Percentiles rank a stretch among this genome's conserved stretches.
Evolutionary conservation across 2,329 filamentous ascomycete species (phyloP).

Genomic region (Penicillium concentricum): DNA sequence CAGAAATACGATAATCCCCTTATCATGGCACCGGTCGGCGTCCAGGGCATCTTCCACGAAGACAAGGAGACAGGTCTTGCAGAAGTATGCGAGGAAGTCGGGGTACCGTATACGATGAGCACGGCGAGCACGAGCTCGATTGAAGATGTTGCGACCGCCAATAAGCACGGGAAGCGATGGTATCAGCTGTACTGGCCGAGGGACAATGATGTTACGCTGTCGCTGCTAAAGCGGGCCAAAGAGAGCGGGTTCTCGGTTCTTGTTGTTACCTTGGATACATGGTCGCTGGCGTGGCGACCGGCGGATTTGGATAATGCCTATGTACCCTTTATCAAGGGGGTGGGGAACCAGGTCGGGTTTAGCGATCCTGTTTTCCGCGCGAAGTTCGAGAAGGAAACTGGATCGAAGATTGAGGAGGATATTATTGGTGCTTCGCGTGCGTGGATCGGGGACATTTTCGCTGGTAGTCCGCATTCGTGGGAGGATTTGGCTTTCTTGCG

Average conservation of each 20-base stretch:
- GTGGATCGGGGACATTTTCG: conserved; percentile 56
- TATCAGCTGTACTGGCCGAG: conserved; percentile 75
- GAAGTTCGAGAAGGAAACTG: conserved; percentile 54
- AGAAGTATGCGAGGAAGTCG: conserved; percentile 58
- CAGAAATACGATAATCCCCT: conserved; percentile 52
- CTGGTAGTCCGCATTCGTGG: conserved; percentile 58
- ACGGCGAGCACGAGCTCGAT: conserved; percentile 65
- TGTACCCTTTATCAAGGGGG: conserved; percentile 56
- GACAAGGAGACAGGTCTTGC: conserved; percentile 66
- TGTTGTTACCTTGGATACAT: conserved; percentile 72
- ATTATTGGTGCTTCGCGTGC: conserved; percentile 50
- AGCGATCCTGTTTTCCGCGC: conserved; percentile 64
- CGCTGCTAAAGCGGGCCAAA: conserved; percentile 62
- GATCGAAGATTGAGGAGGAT: conserved; percentile 49
- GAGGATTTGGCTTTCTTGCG: conserved; percentile 59
- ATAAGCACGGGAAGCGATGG: conserved; percentile 61
- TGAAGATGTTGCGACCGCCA: conserved; percentile 64
- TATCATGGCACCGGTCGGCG: conserved; percentile 67
- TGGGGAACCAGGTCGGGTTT: conserved; percentile 63
- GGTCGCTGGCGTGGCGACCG: conserved; percentile 65
- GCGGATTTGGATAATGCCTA: conserved; percentile 61
- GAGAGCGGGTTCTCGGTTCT: conserved; percentile 62
- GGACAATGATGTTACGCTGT: conserved; percentile 64
- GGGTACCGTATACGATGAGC: conserved; percentile 66
- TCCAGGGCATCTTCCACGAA: conserved; percentile 65